phyloP scores from a whole-genome alignment of 2,329 filamentous ascomycete species.

The Neofusicoccum ribis region DNA sequence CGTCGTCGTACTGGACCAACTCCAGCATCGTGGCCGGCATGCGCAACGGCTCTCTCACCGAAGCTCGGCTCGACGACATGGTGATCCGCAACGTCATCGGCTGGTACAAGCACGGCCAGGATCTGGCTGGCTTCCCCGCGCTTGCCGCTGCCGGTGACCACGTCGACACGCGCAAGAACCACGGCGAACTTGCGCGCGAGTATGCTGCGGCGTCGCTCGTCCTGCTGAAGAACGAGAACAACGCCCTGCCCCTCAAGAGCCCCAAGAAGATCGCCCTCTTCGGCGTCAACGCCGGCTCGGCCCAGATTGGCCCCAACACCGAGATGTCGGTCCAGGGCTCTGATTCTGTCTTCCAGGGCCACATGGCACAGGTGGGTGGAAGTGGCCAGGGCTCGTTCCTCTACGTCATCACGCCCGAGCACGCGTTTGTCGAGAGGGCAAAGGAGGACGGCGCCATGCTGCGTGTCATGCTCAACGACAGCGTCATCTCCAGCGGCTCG shows the following conservation, averaged over 20 bases:
- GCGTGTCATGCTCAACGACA: slow-evolving; percentile 2
- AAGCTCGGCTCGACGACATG: slow-evolving; percentile 50
- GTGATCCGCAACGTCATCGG: slow-evolving; percentile 47
- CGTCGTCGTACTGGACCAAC: slow-evolving; percentile 3
- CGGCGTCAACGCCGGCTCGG: slow-evolving; percentile 49
- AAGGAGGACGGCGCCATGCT: not conserved
- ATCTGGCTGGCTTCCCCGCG: slow-evolving; percentile 41
- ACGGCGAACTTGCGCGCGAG: slow-evolving; percentile 38
- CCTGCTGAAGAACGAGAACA: slow-evolving; percentile 51
- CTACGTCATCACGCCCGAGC: slow-evolving; percentile 42
- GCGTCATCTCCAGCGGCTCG: slow-evolving; percentile 60
- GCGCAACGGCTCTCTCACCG: slow-evolving; percentile 43
- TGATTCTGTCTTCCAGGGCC: slow-evolving; percentile 42
- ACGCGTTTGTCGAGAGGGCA: slow-evolving; percentile 37
- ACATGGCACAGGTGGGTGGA: slow-evolving; percentile 44
- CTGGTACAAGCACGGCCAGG: slow-evolving; percentile 48
- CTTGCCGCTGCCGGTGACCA: slow-evolving; percentile 29
- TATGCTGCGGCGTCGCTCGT: slow-evolving; percentile 43
- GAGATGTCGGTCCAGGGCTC: slow-evolving; percentile 24
- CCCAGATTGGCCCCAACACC: slow-evolving; percentile 53
- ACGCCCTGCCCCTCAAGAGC: slow-evolving; percentile 54
- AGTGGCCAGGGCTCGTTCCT: slow-evolving; percentile 41
- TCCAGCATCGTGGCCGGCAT: slow-evolving; percentile 39
- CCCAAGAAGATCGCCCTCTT: slow-evolving; percentile 52
- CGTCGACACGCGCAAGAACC: slow-evolving; percentile 33